Conservation (phyloP, 2,329 filamentous ascomycete species). For the Elsinoe fawcettii region DNA sequence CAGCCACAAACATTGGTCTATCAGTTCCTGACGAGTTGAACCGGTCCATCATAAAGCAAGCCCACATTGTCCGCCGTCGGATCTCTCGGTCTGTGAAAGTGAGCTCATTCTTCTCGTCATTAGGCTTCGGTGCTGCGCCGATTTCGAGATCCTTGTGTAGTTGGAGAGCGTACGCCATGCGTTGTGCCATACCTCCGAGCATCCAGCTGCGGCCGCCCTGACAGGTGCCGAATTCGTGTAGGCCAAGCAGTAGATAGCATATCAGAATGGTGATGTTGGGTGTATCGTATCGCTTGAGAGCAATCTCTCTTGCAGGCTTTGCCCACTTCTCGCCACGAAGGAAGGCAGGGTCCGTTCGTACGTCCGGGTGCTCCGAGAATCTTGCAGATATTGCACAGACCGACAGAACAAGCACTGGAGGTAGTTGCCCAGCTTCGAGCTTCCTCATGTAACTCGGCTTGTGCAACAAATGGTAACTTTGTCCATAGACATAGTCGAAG, state of each 20-base stretch:
- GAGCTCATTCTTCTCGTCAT: conserved; percentile 25
- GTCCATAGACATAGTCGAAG: conserved; percentile 92
- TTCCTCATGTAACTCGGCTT: conserved; percentile 96
- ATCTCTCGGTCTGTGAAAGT: conserved; percentile 94
- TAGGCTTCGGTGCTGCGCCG: conserved; percentile 36
- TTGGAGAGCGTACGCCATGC: conserved; percentile 95
- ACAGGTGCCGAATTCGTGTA: conserved; percentile 95
- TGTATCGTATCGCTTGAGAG: conserved; percentile 80
- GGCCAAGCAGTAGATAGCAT: conserved; percentile 75
- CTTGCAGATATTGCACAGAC: conserved; percentile 93
- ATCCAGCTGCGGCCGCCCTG: conserved; percentile 96
- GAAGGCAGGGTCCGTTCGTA: conserved; percentile 70
- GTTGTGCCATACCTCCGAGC: conserved; percentile 84
- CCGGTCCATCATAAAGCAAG: conserved; percentile 93
- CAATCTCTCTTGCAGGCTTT: conserved; percentile 74
- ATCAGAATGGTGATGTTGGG: conserved; percentile 95
- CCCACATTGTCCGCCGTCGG: conserved; percentile 91
- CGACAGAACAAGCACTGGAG: conserved; percentile 84
- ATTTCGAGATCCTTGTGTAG: conserved; percentile 85
- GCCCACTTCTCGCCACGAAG: conserved; percentile 89
- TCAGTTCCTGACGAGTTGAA: conserved; percentile 96
- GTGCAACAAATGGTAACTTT: conserved; percentile 88
- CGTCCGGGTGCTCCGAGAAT: conserved; percentile 80
- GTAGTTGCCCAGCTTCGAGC: conserved; percentile 67
- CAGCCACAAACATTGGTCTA: conserved; percentile 80